A percentile compares a stretch with the other conserved stretches of the same genome.
phyloP scores from a whole-genome alignment of 169 alveolate species.

The Condylostoma magnum region DNA sequence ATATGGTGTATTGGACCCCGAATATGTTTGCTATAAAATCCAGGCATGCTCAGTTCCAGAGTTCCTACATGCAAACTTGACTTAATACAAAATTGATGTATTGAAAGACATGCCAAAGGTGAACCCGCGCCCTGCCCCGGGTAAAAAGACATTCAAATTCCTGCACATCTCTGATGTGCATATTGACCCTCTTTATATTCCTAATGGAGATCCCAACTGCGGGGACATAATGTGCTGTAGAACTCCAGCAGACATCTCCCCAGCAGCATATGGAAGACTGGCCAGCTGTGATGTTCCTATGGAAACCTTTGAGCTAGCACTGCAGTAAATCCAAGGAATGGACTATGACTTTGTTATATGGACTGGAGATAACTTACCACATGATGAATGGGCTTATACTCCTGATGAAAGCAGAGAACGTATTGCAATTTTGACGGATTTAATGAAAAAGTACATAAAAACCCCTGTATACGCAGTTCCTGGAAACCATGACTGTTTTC shows the following conservation, averaged over 20 bases:
- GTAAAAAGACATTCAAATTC: conserved; percentile 43
- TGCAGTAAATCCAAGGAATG: background rate
- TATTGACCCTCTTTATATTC: conserved; percentile 56
- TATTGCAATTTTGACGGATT: background rate
- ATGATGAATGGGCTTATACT: conserved; percentile 27
- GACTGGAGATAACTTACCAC: conserved; percentile 57
- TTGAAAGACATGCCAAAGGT: conserved; percentile 25
- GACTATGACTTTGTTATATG: conserved; percentile 41
- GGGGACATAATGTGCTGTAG: conserved; percentile 69
- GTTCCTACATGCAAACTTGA: background rate
- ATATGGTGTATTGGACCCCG: conserved; percentile 3
- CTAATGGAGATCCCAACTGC: conserved; percentile 54
- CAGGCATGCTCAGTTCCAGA: conserved; percentile 5
- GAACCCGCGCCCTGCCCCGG: conserved; percentile 14
- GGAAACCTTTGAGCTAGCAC: conserved; percentile 4
- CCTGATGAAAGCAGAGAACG: background rate
- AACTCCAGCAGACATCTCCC: conserved; percentile 4
- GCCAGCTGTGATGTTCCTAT: conserved; percentile 15
- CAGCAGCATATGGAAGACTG: conserved; percentile 6
- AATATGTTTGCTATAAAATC: background rate
- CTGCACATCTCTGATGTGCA: conserved; percentile 77
- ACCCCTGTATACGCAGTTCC: conserved; percentile 24
- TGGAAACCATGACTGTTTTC: conserved; percentile 57
- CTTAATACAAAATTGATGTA: conserved; percentile 16
- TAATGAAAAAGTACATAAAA: background rate